Conservation (phyloP, 805 yeast genomes). For the Zygosaccharomyces rouxii region DNA sequence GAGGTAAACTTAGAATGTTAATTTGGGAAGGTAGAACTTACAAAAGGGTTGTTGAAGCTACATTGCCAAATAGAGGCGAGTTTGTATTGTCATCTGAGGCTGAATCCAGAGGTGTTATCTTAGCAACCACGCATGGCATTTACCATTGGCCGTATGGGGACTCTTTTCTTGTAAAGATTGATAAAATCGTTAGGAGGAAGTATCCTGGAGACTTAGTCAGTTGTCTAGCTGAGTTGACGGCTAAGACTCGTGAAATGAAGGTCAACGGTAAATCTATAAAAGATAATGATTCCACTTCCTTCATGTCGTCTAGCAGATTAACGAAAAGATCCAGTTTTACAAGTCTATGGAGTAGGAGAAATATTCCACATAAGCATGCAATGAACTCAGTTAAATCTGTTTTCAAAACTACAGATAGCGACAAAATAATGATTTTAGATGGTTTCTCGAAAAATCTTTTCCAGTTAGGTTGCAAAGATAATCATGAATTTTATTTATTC, state of each 20-base stretch:
- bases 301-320: conserved; percentile 10
- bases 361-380: neutral
- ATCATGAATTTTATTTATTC: conserved; percentile 13
- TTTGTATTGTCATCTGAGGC: conserved; percentile 19
- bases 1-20: conserved; percentile 23
- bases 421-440: conserved; percentile 20
- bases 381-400: conserved; percentile 13
- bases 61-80: conserved; percentile 20
- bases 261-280: neutral
- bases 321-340: conserved; percentile 21
- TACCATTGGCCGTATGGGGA: conserved; percentile 26
- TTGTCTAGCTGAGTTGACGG: conserved; percentile 19
- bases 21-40: conserved; percentile 31
- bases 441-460: conserved; percentile 19
- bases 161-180: conserved; percentile 16
- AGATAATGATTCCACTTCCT: conserved; percentile 11
- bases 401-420: conserved; percentile 14
- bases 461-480: conserved; percentile 9
- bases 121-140: conserved; percentile 22
- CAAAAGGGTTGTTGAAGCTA: conserved; percentile 24
- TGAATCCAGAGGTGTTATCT: conserved; percentile 16
- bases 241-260: conserved; percentile 1
- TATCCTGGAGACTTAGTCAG: conserved; percentile 22
- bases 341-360: conserved; percentile 19
- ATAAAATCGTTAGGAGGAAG: conserved; percentile 19